Conservation (phyloP, 2,329 filamentous ascomycete species). For the Aspergillus versicolor region DNA sequence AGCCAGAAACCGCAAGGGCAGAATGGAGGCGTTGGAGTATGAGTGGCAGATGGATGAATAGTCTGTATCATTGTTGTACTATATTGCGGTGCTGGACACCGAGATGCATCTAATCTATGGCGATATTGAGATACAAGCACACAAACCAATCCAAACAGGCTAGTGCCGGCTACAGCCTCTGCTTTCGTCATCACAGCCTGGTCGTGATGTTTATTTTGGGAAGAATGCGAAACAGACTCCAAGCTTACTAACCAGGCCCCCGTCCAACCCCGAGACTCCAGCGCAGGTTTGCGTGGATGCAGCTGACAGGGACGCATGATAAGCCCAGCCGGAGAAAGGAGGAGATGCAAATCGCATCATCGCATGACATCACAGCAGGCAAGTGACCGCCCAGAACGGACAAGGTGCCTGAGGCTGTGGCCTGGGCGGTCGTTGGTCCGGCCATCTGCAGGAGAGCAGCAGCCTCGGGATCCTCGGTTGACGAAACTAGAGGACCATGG, state of each 20-base stretch:
- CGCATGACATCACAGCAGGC: constrained; percentile 10
- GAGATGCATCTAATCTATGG: background rate
- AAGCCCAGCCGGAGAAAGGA: background rate
- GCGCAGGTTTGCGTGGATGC: background rate
- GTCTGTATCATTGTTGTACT: background rate
- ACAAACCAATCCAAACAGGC: too few species aligned
- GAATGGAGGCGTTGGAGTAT: constrained; percentile 79
- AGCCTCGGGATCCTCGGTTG: constrained; percentile 10
- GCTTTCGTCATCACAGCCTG: background rate
- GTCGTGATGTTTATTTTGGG: background rate
- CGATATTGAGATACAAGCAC: too few species aligned
- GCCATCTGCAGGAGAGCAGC: background rate
- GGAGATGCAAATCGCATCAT: constrained; percentile 1
- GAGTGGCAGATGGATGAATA: constrained; percentile 95
- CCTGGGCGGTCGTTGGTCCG: background rate
- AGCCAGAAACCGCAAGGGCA: constrained; percentile 73
- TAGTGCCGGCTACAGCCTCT: background rate
- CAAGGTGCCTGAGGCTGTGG: constrained; percentile 12
- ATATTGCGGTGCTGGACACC: background rate
- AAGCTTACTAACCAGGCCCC: background rate
- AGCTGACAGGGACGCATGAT: constrained; percentile 3
- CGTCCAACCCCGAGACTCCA: background rate
- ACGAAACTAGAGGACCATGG: constrained; percentile 2
- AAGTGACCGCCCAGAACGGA: constrained; percentile 1
- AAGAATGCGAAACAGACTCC: background rate